Evolutionary conservation across 1,139 yeast species (phyloP).

Genomic region (Pichia cactophila): DNA sequence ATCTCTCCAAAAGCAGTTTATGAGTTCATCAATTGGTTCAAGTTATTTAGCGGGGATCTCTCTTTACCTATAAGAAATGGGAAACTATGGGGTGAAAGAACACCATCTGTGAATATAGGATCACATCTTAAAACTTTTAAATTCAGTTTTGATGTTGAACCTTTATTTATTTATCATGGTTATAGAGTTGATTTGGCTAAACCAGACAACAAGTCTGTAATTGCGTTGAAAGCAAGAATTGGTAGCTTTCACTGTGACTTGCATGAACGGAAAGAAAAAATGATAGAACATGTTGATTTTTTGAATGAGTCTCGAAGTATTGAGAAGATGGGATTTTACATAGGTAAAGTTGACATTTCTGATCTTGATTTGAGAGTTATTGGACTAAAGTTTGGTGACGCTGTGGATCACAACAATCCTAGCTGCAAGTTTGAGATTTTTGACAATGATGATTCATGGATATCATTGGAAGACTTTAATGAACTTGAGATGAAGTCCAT

Average conservation of each 20-base stretch:
- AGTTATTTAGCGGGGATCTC: slow-evolving; percentile 56
- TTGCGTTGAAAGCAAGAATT: slow-evolving; percentile 75
- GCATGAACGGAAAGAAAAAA: slow-evolving; percentile 78
- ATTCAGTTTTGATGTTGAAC: slow-evolving; percentile 66
- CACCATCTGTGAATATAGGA: slow-evolving; percentile 49
- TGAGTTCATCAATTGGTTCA: slow-evolving; percentile 80
- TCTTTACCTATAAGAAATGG: slow-evolving; percentile 77
- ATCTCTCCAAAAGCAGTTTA: slow-evolving; percentile 60
- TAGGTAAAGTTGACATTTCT: slow-evolving; percentile 63
- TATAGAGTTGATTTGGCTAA: slow-evolving; percentile 43
- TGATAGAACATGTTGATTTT: slow-evolving; percentile 51
- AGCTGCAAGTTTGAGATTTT: slow-evolving; percentile 15
- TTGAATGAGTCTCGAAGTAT: slow-evolving; percentile 50
- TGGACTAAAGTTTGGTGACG: slow-evolving; percentile 43
- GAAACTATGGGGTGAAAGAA: slow-evolving; percentile 37
- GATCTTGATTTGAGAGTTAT: slow-evolving; percentile 70
- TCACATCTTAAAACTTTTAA: slow-evolving; percentile 71
- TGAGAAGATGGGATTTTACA: slow-evolving; percentile 60
- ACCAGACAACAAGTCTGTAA: slow-evolving; percentile 43
- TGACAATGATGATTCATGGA: slow-evolving; percentile 46
- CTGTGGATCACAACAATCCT: slow-evolving; percentile 28
- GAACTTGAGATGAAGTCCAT: slow-evolving; percentile 54
- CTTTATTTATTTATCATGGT: slow-evolving; percentile 66
- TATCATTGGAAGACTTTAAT: slow-evolving; percentile 69
- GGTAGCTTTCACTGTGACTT: slow-evolving; percentile 62